Conservation (phyloP, 208 protist species). For the Leishmania aethiopica region DNA sequence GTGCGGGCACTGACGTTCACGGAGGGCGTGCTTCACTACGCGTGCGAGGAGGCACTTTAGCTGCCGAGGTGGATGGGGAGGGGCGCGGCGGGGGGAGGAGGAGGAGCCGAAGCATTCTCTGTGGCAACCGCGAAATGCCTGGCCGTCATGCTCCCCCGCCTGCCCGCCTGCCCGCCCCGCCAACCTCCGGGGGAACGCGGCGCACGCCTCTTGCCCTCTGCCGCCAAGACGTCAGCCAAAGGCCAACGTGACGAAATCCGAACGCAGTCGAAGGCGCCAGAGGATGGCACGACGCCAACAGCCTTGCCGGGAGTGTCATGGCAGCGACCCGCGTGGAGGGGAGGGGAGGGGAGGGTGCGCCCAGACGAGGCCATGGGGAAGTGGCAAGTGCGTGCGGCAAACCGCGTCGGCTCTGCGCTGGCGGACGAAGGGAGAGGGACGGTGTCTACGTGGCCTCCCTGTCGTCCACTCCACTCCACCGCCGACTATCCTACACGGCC, state of each 20-base stretch:
- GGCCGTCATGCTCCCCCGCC: background rate
- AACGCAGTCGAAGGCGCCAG: background rate
- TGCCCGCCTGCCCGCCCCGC: background rate
- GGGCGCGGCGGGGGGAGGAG: background rate
- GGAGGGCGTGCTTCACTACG: slow-evolving; percentile 10
- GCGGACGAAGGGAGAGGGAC: background rate
- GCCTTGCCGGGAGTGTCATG: background rate
- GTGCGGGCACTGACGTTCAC: slow-evolving; percentile 10
- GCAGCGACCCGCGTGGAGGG: background rate
- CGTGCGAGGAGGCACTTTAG: slow-evolving; percentile 6
- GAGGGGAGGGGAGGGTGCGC: background rate
- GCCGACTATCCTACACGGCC: background rate
- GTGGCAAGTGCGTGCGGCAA: background rate
- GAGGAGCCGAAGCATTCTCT: background rate
- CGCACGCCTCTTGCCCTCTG: background rate
- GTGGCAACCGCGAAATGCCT: background rate
- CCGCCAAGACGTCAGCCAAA: background rate
- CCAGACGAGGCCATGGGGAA: background rate
- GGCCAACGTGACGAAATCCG: background rate
- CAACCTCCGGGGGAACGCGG: background rate
- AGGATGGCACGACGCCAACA: background rate
- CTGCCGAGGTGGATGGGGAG: background rate
- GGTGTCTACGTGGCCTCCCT: background rate
- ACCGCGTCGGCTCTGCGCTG: background rate
- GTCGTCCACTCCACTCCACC: background rate